phyloP scores from a whole-genome alignment of 768 basidiomycete genomes.

The Mycena galopus region DNA sequence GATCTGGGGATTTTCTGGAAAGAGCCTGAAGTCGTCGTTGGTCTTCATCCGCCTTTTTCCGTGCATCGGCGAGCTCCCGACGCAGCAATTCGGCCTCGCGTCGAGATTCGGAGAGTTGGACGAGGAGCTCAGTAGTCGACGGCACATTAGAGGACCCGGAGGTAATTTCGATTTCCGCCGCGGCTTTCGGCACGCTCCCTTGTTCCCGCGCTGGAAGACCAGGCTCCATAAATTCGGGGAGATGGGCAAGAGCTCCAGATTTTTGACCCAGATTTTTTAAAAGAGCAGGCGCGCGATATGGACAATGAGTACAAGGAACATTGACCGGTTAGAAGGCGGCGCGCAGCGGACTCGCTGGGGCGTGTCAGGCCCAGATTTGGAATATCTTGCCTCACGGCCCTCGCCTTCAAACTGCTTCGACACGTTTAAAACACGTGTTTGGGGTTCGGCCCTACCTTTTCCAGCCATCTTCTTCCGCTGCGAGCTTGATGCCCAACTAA shows the following conservation, averaged over 20 bases:
- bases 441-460: conserved; percentile 12
- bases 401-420: not conserved
- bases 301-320: conserved; percentile 22
- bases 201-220: not conserved
- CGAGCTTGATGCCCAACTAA: conserved; percentile 7
- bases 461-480: conserved; percentile 12
- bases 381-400: conserved; percentile 20
- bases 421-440: conserved; percentile 31
- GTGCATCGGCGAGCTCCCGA: conserved; percentile 25
- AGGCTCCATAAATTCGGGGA: conserved; percentile 15
- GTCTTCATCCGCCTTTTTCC: conserved; percentile 30
- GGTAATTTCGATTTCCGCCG: conserved; percentile 28
- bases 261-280: not conserved
- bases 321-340: conserved; percentile 29
- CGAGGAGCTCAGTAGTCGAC: conserved; percentile 24
- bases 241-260: not conserved
- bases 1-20: conserved; percentile 7
- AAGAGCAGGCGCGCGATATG: not conserved
- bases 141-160: conserved; percentile 6
- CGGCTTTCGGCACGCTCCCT: not conserved
- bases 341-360: conserved; percentile 13
- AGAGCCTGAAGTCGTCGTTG: conserved; percentile 26
- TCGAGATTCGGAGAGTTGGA: conserved; percentile 28
- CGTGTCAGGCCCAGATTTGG: conserved; percentile 31
- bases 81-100: conserved; percentile 29